These are phyloP conservation scores for Colletotrichum tamarilloi DNA, from an alignment of 2,329 filamentous ascomycete genomes.

Conservation along the genomic window DNA sequence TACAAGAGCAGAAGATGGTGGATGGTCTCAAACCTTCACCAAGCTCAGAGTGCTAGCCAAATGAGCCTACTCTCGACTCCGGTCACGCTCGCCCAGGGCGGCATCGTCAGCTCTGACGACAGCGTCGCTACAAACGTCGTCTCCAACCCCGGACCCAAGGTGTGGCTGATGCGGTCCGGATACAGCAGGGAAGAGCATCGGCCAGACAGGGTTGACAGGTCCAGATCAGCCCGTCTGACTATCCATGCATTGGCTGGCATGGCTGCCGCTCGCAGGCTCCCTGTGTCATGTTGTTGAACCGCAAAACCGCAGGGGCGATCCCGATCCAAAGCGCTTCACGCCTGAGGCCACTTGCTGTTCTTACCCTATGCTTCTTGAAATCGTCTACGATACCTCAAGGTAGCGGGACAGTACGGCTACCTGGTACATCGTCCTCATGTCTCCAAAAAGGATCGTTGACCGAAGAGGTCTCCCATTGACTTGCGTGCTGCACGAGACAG, in stretches of 20 bases:
- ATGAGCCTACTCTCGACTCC: neutral
- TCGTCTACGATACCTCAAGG: neutral
- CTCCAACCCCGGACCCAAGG: neutral
- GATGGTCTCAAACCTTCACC: neutral
- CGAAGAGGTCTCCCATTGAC: slow-evolving; percentile 9
- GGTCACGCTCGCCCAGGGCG: neutral
- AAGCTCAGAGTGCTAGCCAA: neutral
- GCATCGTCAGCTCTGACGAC: slow-evolving; percentile 32
- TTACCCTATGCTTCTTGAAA: neutral
- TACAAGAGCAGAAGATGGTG: neutral
- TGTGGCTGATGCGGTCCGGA: slow-evolving; percentile 17
- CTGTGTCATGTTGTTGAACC: slow-evolving; percentile 28
- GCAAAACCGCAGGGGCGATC: slow-evolving; percentile 28
- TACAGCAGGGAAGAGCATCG: slow-evolving; percentile 12
- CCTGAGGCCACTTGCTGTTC: neutral
- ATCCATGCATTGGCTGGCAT: slow-evolving; percentile 20
- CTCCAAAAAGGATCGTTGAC: neutral
- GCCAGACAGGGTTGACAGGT: slow-evolving; percentile 20
- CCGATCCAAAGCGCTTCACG: slow-evolving; percentile 30
- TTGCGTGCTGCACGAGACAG: slow-evolving; percentile 8
- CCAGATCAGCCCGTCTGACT: slow-evolving; percentile 12
- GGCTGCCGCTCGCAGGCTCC: slow-evolving; percentile 5
- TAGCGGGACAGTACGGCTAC: neutral
- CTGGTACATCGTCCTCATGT: neutral
- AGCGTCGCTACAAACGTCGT: slow-evolving; percentile 12